phyloP scores from a whole-genome alignment of 139 green algal species.

The Chlamydomonas schloesseri region DNA sequence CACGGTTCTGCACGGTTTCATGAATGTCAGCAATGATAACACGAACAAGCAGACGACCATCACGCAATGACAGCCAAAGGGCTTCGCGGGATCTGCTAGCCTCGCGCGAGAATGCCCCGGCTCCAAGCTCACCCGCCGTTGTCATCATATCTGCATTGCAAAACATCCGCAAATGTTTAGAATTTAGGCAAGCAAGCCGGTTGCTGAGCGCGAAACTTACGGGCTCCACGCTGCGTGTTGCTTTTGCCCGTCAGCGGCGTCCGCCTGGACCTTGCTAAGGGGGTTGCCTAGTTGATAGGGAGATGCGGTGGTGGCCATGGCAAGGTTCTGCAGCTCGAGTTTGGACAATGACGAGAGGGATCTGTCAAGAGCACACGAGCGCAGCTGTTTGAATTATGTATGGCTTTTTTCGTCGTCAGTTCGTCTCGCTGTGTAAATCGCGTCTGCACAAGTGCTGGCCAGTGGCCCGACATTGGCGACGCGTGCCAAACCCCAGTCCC shows the following conservation, averaged over 20 bases:
- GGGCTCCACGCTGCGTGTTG: conserved; percentile 74
- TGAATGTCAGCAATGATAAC: too few species aligned
- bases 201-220: conserved; percentile 56
- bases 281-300: conserved; percentile 34
- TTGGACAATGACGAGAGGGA: not conserved
- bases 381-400: too few species aligned
- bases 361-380: too few species aligned
- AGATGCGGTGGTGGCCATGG: not conserved
- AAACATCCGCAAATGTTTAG: not conserved
- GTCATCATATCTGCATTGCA: conserved; percentile 74
- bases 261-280: conserved; percentile 18
- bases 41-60: not conserved
- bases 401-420: too few species aligned
- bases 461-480: too few species aligned
- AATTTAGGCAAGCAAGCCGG: not conserved
- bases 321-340: not conserved
- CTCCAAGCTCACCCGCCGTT: conserved; percentile 75
- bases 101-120: not conserved
- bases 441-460: too few species aligned
- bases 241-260: conserved; percentile 32
- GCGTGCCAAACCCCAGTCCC: too few species aligned
- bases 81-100: not conserved
- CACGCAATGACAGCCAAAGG: conserved; percentile 36
- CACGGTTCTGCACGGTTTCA: conserved; percentile 75
- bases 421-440: too few species aligned